Evolutionary conservation across 176 grass and related monocot genomes (phyloP).

Genomic region (Tuctoria greenei): DNA sequence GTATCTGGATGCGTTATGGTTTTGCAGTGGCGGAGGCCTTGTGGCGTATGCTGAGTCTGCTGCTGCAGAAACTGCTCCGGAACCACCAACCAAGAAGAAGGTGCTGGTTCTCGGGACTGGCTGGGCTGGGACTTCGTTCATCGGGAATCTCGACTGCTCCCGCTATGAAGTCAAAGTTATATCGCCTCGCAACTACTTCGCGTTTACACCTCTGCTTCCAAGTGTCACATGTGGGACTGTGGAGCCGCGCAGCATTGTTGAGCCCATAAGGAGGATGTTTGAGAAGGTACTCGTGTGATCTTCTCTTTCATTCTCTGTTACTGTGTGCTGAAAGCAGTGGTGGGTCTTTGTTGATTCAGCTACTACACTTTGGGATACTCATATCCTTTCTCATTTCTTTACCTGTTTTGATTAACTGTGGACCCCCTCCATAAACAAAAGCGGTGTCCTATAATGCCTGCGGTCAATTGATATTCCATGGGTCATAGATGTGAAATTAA

Average conservation of each 20-base stretch:
- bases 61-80: conserved; percentile 30
- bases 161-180: conserved; percentile 84
- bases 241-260: conserved; percentile 82
- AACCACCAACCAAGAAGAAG: conserved; percentile 69
- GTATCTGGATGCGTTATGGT: conserved; percentile 6
- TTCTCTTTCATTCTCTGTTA: background rate
- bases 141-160: conserved; percentile 77
- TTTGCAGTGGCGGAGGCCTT: conserved; percentile 71
- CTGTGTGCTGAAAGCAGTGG: conserved; percentile 3
- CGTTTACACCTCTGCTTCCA: conserved; percentile 88
- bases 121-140: conserved; percentile 84
- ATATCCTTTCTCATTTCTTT: background rate
- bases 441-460: background rate
- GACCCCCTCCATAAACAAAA: background rate
- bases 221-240: conserved; percentile 93
- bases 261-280: conserved; percentile 72
- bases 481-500: background rate
- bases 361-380: background rate
- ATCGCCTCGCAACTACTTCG: conserved; percentile 91
- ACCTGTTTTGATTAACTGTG: conserved; percentile 15
- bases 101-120: conserved; percentile 92
- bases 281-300: conserved; percentile 54
- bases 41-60: conserved; percentile 86
- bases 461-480: background rate
- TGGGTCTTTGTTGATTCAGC: background rate